Percentiles rank a stretch among this genome's conserved stretches.
These are phyloP conservation scores for Rhodosporidiobolus odoratus DNA, from an alignment of 768 basidiomycete genomes.

Conservation along the genomic window DNA sequence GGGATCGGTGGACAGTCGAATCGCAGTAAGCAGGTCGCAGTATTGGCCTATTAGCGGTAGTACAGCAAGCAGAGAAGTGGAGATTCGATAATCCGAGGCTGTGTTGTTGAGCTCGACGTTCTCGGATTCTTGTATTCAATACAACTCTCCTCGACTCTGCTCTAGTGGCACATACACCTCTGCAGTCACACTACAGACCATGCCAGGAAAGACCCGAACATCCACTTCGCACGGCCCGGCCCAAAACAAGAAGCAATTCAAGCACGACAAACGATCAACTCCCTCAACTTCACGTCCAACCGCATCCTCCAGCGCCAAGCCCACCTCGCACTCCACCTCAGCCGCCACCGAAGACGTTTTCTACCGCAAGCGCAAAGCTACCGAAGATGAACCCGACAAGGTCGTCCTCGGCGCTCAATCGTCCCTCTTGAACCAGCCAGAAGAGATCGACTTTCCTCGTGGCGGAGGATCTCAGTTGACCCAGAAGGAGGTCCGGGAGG, in stretches of 20 bases:
- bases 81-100: too few species aligned
- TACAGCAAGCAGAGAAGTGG: too few species aligned
- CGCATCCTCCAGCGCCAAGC: background rate
- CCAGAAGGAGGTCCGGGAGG: slow-evolving; percentile 77
- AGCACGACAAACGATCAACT: background rate
- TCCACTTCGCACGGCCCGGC: slow-evolving; percentile 26
- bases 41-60: too few species aligned
- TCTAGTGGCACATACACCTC: background rate
- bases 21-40: too few species aligned
- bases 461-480: slow-evolving; percentile 88
- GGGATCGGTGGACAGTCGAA: too few species aligned
- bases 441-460: slow-evolving; percentile 63
- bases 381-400: slow-evolving; percentile 32
- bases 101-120: too few species aligned
- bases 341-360: background rate
- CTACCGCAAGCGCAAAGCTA: slow-evolving; percentile 20
- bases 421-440: slow-evolving; percentile 31
- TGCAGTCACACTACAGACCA: background rate
- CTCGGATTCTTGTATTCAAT: too few species aligned
- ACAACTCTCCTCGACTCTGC: background rate
- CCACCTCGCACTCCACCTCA: background rate
- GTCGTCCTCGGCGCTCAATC: background rate
- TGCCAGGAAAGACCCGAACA: slow-evolving; percentile 36
- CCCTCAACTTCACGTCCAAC: background rate
- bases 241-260: slow-evolving; percentile 28